Evolutionary conservation across 257 asterid genomes (phyloP).

Genomic region (Thymus mandschuricus): DNA sequence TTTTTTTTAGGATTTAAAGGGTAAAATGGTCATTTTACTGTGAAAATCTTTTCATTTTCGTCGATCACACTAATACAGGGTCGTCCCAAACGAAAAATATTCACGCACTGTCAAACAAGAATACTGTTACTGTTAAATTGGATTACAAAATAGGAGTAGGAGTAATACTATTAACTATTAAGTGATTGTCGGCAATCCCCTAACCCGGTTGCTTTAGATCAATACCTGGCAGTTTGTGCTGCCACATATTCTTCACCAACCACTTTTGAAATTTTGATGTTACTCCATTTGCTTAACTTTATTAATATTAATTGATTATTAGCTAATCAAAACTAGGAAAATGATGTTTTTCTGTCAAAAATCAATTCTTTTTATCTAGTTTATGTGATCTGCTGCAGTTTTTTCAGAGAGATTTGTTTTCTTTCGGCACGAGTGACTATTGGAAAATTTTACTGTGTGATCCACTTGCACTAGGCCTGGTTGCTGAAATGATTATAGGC

Average conservation of each 20-base stretch:
- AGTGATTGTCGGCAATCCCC: constrained; percentile 36
- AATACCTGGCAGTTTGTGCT: constrained; percentile 33
- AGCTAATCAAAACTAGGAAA: neutral
- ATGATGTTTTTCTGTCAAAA: neutral
- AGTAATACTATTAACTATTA: neutral
- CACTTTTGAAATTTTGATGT: constrained; percentile 3
- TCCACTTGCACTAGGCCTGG: constrained; percentile 33
- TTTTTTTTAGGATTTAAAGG: too few relatives aligned
- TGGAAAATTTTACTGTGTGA: neutral
- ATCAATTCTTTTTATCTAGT: neutral
- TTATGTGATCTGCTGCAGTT: neutral
- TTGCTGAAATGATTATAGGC: constrained; percentile 27
- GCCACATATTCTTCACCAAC: constrained; percentile 27
- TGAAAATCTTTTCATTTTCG: too few relatives aligned
- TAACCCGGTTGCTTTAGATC: constrained; percentile 31
- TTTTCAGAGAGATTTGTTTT: neutral
- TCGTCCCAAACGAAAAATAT: too few relatives aligned
- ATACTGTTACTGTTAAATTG: neutral
- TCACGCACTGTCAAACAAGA: too few relatives aligned
- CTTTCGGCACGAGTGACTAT: constrained; percentile 6
- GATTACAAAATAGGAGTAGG: constrained; percentile 6
- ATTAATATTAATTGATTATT: too few relatives aligned
- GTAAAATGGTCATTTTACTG: too few relatives aligned
- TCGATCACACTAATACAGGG: too few relatives aligned
- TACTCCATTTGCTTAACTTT: neutral